Conservation (phyloP, 129 eudicot species). For the Tagetes erecta region DNA sequence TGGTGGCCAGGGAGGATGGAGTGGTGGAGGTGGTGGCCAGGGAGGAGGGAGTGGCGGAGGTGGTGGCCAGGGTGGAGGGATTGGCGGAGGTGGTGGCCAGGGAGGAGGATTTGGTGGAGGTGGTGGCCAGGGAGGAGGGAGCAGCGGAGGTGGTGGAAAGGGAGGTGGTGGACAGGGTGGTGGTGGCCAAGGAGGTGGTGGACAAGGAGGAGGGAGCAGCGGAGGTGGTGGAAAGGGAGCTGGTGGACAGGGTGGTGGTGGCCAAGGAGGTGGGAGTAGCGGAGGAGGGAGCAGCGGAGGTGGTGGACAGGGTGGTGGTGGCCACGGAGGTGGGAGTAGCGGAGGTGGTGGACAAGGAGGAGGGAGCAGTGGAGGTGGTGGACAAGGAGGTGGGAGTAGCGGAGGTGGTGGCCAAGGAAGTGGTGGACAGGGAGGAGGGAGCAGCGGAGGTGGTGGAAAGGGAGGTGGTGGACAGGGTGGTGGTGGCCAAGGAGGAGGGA, state of each 20-base stretch:
- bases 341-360: constrained; percentile 22
- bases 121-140: constrained; percentile 24
- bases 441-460: background rate
- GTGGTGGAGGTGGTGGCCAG: constrained; percentile 23
- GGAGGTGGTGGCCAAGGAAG: background rate
- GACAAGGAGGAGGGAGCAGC: constrained; percentile 21
- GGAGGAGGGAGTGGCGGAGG: constrained; percentile 27
- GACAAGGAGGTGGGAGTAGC: background rate
- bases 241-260: constrained; percentile 18
- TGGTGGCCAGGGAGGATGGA: background rate
- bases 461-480: background rate
- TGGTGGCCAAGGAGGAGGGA: constrained; percentile 11
- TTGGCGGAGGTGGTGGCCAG: too few species aligned
- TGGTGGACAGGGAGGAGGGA: background rate
- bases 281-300: constrained; percentile 22
- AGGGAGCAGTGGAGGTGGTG: background rate
- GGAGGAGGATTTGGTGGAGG: too few species aligned
- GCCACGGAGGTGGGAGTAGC: constrained; percentile 15
- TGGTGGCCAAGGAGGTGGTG: background rate
- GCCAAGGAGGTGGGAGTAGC: constrained; percentile 21
- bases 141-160: constrained; percentile 19
- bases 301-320: constrained; percentile 4
- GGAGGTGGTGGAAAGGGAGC: constrained; percentile 10
- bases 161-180: too few species aligned
- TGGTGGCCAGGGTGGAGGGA: constrained; percentile 25